Conservation (phyloP, 208 protist species). For the Entamoeba moshkovskii region DNA sequence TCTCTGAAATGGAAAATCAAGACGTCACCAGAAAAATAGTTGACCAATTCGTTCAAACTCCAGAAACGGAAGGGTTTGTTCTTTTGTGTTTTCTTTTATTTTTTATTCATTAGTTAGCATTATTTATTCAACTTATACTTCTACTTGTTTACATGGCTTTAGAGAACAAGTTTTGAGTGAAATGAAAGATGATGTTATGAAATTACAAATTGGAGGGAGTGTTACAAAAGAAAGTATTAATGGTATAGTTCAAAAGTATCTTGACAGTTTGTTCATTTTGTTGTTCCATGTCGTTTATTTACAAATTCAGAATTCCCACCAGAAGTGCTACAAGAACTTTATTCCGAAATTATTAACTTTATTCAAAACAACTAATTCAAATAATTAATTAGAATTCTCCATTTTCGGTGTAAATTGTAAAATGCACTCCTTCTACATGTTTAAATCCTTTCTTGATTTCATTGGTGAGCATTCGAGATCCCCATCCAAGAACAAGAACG, state of each 20-base stretch:
- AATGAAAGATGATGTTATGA: not conserved
- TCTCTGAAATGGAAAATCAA: no score
- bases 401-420: not conserved
- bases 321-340: no score
- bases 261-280: not conserved
- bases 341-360: no score
- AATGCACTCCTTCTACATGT: not conserved
- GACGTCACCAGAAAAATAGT: no score
- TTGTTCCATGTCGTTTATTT: no score
- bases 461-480: not conserved
- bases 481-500: not conserved
- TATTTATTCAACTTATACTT: not conserved
- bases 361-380: no score
- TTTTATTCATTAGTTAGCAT: no score
- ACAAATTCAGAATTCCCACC: no score
- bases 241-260: not conserved
- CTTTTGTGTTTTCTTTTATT: no score
- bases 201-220: not conserved
- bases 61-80: no score
- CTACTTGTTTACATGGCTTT: not conserved
- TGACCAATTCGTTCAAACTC: no score
- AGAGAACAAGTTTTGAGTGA: not conserved
- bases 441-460: not conserved
- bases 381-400: not conserved
- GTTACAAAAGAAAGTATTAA: not conserved